Percentiles rank a stretch among this genome's conserved stretches.
phyloP scores from a whole-genome alignment of 805 yeast genomes.

The Lachancea dasiensis region DNA sequence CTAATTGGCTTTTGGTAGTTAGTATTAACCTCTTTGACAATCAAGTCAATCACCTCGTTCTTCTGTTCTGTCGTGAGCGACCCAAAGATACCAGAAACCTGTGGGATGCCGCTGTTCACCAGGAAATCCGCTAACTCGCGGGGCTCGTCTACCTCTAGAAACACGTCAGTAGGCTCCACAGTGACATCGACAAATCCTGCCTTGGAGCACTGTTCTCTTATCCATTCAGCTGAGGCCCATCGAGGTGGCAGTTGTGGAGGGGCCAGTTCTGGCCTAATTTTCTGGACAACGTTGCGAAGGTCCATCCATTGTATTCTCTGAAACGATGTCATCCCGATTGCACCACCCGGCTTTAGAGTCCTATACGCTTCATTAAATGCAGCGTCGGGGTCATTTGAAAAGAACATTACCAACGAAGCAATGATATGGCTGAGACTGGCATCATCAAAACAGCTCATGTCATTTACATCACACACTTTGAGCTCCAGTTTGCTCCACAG shows the following conservation, averaged over 20 bases:
- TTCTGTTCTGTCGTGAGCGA: neutral
- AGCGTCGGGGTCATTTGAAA: neutral
- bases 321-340: conserved; percentile 5
- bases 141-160: neutral
- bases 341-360: conserved; percentile 2
- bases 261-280: neutral
- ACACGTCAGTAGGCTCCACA: neutral
- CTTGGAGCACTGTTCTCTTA: neutral
- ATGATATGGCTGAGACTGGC: conserved; percentile 4
- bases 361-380: conserved; percentile 6
- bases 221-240: conserved; percentile 4
- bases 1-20: neutral
- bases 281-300: neutral
- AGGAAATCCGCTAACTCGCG: neutral
- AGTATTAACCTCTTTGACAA: neutral
- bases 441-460: neutral
- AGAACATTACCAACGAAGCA: conserved; percentile 6
- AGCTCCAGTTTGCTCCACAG: conserved; percentile 5
- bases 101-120: neutral
- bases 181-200: neutral
- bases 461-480: conserved; percentile 1
- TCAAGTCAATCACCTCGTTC: neutral
- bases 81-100: neutral
- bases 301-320: conserved; percentile 1
- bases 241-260: neutral